Percentiles rank a stretch among this genome's conserved stretches.
These are phyloP conservation scores for Globisporangium solare DNA, from an alignment of 352 stramenopile genomes.

Conservation along the genomic window DNA sequence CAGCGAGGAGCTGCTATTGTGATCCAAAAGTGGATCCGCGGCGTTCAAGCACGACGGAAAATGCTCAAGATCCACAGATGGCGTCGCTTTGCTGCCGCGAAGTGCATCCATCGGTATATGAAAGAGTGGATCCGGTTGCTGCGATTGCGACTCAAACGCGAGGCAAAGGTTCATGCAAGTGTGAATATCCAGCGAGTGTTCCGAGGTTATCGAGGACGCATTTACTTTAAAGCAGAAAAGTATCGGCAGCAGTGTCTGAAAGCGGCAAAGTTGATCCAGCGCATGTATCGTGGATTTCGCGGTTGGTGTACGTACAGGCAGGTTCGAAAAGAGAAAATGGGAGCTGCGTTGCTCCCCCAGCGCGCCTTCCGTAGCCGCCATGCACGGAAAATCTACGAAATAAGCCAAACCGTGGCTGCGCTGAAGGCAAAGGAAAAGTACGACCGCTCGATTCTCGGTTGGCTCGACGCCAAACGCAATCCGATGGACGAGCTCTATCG, in stretches of 20 bases:
- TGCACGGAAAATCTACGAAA: conserved; percentile 45
- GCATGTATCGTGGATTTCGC: conserved; percentile 34
- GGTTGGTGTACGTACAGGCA: conserved; percentile 25
- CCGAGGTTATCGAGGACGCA: conserved; percentile 32
- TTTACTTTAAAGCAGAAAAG: conserved; percentile 22
- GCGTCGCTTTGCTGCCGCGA: conserved; percentile 32
- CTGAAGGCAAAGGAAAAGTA: conserved; percentile 58
- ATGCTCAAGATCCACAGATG: conserved; percentile 44
- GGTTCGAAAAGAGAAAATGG: conserved; percentile 25
- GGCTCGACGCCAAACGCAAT: conserved; percentile 48
- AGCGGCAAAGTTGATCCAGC: conserved; percentile 30
- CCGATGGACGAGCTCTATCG: conserved; percentile 64
- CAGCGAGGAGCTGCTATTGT: conserved; percentile 32
- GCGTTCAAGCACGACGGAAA: conserved; percentile 28
- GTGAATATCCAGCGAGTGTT: conserved; percentile 40
- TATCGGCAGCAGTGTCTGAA: conserved; percentile 25
- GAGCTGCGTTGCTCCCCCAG: conserved; percentile 37
- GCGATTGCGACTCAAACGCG: conserved; percentile 23
- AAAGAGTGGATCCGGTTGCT: conserved; percentile 43
- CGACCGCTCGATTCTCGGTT: conserved; percentile 43
- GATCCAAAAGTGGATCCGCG: conserved; percentile 48
- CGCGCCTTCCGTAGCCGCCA: conserved; percentile 41
- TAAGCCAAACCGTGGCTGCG: conserved; percentile 40
- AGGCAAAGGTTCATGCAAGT: conserved; percentile 30
- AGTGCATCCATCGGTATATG: conserved; percentile 50